phyloP scores from a whole-genome alignment of 768 basidiomycete species.

The Lactifluus hygrophoroides region DNA sequence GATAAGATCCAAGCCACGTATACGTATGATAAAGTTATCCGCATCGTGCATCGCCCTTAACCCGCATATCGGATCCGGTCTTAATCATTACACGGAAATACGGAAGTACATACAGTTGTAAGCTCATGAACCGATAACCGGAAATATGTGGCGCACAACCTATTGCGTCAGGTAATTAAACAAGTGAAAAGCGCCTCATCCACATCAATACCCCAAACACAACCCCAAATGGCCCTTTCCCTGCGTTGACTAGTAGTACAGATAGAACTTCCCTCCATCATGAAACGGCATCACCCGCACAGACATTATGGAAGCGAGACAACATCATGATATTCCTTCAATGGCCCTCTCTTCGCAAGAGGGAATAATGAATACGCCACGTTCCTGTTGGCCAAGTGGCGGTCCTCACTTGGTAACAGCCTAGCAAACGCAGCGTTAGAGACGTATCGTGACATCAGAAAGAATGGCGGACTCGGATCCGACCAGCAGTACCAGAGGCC shows the following conservation, averaged over 20 bases:
- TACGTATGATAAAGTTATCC: no score
- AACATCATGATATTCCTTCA: neutral
- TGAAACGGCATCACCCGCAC: neutral
- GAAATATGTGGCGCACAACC: neutral
- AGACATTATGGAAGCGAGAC: neutral
- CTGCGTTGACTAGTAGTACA: constrained; percentile 4
- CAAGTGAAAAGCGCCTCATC: neutral
- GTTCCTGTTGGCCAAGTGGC: neutral
- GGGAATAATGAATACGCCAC: neutral
- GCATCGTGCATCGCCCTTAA: neutral
- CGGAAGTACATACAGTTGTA: neutral
- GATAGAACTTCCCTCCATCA: neutral
- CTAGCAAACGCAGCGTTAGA: neutral
- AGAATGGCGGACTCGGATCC: constrained; percentile 8
- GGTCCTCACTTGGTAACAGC: neutral
- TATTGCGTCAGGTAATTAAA: neutral
- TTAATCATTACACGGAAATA: neutral
- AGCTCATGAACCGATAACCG: neutral
- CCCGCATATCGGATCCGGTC: neutral
- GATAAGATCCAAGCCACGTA: neutral
- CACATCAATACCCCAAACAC: neutral
- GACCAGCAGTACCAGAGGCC: constrained; percentile 17
- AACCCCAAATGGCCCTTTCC: neutral
- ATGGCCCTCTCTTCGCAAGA: neutral
- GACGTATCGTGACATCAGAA: neutral